Percentiles rank a stretch among this genome's conserved stretches.
Conservation (phyloP, 129 eudicot genomes). For the Tagetes patula region DNA sequence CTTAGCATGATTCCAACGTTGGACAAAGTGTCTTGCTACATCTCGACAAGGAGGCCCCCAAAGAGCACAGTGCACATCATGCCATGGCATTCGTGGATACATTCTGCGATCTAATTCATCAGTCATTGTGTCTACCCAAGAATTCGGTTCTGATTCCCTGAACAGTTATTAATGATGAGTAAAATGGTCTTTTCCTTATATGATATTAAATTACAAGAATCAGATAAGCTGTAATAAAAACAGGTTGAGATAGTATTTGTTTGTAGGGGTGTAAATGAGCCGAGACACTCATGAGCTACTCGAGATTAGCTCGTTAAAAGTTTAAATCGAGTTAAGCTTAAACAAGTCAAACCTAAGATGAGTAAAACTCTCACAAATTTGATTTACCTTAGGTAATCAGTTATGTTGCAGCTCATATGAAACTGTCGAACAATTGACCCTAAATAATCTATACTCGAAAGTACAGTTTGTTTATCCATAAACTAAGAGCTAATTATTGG, state of each 20-base stretch:
- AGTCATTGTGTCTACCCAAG: slow-evolving; percentile 92
- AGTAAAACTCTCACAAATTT: too few relatives aligned
- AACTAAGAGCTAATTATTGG: not conserved
- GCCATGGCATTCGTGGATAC: slow-evolving; percentile 99
- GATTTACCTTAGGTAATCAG: not conserved
- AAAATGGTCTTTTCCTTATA: slow-evolving; percentile 4
- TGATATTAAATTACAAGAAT: not conserved
- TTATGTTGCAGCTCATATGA: not conserved
- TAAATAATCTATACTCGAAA: not conserved
- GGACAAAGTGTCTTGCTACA: slow-evolving; percentile 92
- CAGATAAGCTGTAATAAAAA: not conserved
- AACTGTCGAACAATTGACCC: not conserved
- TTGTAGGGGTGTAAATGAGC: not conserved
- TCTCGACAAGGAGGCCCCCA: slow-evolving; percentile 99
- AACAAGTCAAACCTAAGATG: not conserved
- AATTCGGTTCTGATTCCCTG: slow-evolving; percentile 99
- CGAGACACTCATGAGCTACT: not conserved
- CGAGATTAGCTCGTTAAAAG: not conserved
- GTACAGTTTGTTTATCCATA: not conserved
- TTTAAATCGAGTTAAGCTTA: not conserved
- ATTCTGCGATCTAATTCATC: slow-evolving; percentile 84
- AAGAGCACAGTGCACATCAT: slow-evolving; percentile 97
- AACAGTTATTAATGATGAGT: slow-evolving; percentile 17
- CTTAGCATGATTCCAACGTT: slow-evolving; percentile 99
- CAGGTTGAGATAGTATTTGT: not conserved